Evolutionary conservation across 805 yeast genomes (phyloP).

Genomic region (Metschnikowia bowlesiae): DNA sequence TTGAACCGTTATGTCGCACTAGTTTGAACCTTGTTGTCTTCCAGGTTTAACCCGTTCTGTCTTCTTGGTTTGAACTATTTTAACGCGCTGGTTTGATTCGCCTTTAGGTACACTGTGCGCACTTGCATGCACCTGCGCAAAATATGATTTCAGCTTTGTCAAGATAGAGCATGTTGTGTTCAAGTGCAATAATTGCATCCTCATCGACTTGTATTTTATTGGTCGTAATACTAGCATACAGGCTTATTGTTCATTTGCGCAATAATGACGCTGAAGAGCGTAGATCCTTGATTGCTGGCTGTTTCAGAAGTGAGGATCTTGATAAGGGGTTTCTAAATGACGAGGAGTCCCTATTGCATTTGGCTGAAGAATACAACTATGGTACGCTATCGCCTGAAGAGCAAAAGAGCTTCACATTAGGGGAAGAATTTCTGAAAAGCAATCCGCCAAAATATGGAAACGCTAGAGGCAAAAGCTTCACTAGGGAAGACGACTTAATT

Average conservation of each 20-base stretch:
- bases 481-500: slow-evolving; percentile 25
- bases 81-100: too few species aligned
- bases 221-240: not conserved
- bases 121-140: not conserved
- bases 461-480: slow-evolving; percentile 30
- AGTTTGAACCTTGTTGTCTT: too few species aligned
- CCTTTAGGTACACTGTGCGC: not conserved
- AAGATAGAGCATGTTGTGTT: not conserved
- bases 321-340: slow-evolving; percentile 40
- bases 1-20: too few species aligned
- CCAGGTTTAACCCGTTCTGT: too few species aligned
- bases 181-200: not conserved
- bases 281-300: slow-evolving; percentile 2
- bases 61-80: too few species aligned
- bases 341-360: slow-evolving; percentile 31
- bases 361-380: slow-evolving; percentile 36
- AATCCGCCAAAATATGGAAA: slow-evolving; percentile 32
- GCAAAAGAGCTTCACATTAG: slow-evolving; percentile 31
- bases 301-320: slow-evolving; percentile 17
- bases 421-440: slow-evolving; percentile 29
- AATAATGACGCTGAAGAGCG: not conserved
- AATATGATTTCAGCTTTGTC: not conserved
- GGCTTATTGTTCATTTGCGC: not conserved
- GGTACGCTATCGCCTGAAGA: slow-evolving; percentile 38
- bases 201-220: not conserved